A percentile compares a stretch with the other conserved stretches of the same genome.
Conservation (phyloP, 176 grass and related monocot genomes). For the Dendrocalamus sinicus region DNA sequence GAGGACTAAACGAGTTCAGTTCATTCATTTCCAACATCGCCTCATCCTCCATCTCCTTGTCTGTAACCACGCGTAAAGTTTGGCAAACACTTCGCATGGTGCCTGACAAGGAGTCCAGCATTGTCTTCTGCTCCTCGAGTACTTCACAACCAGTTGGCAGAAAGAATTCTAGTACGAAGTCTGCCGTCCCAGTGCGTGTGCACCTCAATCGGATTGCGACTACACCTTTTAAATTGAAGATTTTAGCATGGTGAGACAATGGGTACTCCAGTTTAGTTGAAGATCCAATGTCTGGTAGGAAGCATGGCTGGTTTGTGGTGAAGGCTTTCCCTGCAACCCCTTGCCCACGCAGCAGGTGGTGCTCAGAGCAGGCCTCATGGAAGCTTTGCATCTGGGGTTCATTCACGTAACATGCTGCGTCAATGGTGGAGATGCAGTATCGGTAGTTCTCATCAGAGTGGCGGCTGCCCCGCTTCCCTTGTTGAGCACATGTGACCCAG, state of each 20-base stretch:
- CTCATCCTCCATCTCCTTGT: slow-evolving; percentile 80
- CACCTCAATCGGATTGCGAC: slow-evolving; percentile 84
- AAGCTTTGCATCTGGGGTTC: slow-evolving; percentile 63
- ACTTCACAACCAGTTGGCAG: slow-evolving; percentile 64
- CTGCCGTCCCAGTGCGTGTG: slow-evolving; percentile 61
- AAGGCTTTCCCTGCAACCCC: slow-evolving; percentile 85
- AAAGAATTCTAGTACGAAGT: slow-evolving; percentile 96
- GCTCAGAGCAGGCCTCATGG: slow-evolving; percentile 87
- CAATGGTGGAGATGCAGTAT: slow-evolving; percentile 78
- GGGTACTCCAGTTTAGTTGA: slow-evolving; percentile 75
- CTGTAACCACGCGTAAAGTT: slow-evolving; percentile 72
- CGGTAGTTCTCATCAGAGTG: slow-evolving; percentile 86
- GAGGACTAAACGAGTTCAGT: slow-evolving; percentile 52
- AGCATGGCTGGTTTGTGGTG: slow-evolving; percentile 81
- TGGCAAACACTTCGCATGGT: slow-evolving; percentile 75
- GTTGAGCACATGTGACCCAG: slow-evolving; percentile 82
- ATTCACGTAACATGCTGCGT: slow-evolving; percentile 76
- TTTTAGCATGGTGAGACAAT: slow-evolving; percentile 87
- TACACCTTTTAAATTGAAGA: slow-evolving; percentile 83
- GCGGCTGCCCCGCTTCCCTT: slow-evolving; percentile 85
- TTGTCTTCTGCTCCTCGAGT: slow-evolving; percentile 71
- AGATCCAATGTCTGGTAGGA: slow-evolving; percentile 70
- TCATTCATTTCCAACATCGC: slow-evolving; percentile 56
- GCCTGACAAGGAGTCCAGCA: slow-evolving; percentile 83
- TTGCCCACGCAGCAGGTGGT: slow-evolving; percentile 77